Percentiles rank a stretch among this genome's conserved stretches.
Evolutionary conservation across 2,329 filamentous ascomycete genomes (phyloP).

Genomic region (Penicillium sp.): DNA sequence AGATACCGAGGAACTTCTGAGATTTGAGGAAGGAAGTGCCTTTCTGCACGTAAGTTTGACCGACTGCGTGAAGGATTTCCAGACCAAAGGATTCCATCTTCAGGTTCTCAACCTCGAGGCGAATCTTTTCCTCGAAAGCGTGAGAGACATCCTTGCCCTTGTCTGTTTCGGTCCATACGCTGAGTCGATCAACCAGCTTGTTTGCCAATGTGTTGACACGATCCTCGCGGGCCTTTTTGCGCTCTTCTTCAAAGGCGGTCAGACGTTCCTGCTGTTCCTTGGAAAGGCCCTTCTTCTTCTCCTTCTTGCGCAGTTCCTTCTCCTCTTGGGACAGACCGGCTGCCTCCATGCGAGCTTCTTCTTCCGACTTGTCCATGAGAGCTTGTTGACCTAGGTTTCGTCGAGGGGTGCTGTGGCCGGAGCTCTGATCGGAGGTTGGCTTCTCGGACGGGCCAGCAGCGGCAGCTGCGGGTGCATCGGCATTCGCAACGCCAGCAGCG

Average conservation of each 20-base stretch:
- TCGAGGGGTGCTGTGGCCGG: conserved; percentile 52
- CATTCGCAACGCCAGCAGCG: conserved; percentile 55
- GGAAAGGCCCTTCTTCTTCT: conserved; percentile 85
- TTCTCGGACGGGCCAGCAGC: conserved; percentile 16
- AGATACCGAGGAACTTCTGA: conserved; percentile 95
- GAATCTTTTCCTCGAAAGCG: conserved; percentile 92
- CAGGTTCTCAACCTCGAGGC: conserved; percentile 91
- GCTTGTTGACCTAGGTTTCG: conserved; percentile 74
- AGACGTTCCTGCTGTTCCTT: conserved; percentile 95
- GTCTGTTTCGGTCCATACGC: conserved; percentile 96
- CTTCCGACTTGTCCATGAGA: conserved; percentile 84
- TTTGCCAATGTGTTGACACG: conserved; percentile 79
- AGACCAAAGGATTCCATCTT: conserved; percentile 99
- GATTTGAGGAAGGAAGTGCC: conserved; percentile 85
- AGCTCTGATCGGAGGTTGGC: conserved; percentile 28
- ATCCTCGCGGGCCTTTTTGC: conserved; percentile 80
- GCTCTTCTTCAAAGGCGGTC: conserved; percentile 83
- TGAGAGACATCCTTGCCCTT: conserved; percentile 80
- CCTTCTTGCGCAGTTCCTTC: conserved; percentile 74
- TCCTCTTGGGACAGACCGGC: conserved; percentile 71
- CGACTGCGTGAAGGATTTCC: conserved; percentile 94
- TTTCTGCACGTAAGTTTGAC: conserved; percentile 86
- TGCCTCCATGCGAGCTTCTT: conserved; percentile 67
- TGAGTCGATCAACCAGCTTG: conserved; percentile 87
- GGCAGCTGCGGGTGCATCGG: conserved; percentile 33